Conservation (phyloP, 345 rosid genomes). For the Gossypium australe region DNA sequence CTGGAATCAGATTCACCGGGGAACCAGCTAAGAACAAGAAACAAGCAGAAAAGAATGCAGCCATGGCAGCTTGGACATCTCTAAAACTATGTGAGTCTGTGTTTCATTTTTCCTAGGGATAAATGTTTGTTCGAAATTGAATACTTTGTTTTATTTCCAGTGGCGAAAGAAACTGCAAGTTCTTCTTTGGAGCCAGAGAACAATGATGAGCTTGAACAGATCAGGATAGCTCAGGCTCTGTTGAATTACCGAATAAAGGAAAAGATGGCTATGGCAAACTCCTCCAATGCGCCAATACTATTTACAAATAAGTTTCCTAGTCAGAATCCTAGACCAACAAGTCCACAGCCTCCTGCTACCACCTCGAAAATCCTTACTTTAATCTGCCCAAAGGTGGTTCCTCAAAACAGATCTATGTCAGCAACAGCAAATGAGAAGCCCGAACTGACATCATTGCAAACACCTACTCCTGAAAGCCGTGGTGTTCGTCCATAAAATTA, state of each 20-base stretch:
- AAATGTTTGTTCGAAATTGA: not conserved
- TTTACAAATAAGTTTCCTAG: constrained; percentile 60
- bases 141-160: constrained; percentile 30
- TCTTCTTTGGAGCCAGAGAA: constrained; percentile 70
- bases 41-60: constrained; percentile 98
- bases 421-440: constrained; percentile 25
- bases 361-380: constrained; percentile 87
- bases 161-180: constrained; percentile 89
- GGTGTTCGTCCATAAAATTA: constrained; percentile 18
- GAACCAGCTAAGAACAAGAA: constrained; percentile 96
- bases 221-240: constrained; percentile 77
- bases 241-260: constrained; percentile 70
- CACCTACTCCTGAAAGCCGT: constrained; percentile 33
- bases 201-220: constrained; percentile 91
- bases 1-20: constrained; percentile 82
- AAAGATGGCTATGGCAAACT: constrained; percentile 53
- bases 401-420: constrained; percentile 47
- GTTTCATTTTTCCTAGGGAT: not conserved
- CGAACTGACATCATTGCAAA: constrained; percentile 14
- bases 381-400: constrained; percentile 57
- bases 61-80: constrained; percentile 98
- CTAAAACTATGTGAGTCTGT: constrained; percentile 71
- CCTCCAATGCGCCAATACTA: constrained; percentile 48
- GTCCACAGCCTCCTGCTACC: constrained; percentile 67
- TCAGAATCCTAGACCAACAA: constrained; percentile 73